phyloP scores from a whole-genome alignment of 2,329 filamentous ascomycete species.

The Monosporascus cannonballus region DNA sequence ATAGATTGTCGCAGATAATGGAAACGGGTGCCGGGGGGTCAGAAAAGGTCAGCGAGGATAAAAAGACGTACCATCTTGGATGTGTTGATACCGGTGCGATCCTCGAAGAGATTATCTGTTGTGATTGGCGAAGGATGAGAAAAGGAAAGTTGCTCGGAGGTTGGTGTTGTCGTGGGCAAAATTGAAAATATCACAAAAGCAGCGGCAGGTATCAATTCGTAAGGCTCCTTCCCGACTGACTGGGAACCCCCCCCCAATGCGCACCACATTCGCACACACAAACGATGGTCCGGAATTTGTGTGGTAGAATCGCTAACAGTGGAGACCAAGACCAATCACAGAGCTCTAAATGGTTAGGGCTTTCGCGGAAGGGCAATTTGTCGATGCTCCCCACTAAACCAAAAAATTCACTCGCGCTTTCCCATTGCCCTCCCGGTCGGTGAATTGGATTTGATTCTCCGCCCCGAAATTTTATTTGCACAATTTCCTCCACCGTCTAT shows the following conservation, averaged over 20 bases:
- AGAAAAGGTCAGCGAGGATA: not conserved
- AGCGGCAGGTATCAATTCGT: constrained; percentile 6
- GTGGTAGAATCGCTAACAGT: not conserved
- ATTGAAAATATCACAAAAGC: constrained; percentile 21
- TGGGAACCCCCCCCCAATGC: too few species aligned
- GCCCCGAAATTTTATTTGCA: constrained; percentile 23
- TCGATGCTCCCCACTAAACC: not conserved
- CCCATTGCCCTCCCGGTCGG: not conserved
- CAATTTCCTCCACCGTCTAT: constrained; percentile 7
- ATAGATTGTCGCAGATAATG: not conserved
- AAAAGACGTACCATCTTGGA: constrained; percentile 55
- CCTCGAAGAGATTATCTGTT: constrained; percentile 53
- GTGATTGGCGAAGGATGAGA: constrained; percentile 8
- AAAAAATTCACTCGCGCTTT: not conserved
- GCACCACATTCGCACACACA: not conserved
- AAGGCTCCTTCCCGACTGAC: constrained; percentile 4
- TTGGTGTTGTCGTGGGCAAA: constrained; percentile 8
- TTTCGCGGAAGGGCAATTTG: not conserved
- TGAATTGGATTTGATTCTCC: not conserved
- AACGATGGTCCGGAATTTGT: not conserved
- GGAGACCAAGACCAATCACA: not conserved
- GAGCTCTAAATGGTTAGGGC: not conserved
- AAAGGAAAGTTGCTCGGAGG: constrained; percentile 17
- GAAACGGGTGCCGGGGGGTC: not conserved
- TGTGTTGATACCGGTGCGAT: constrained; percentile 55